Base-by-base conservation (phyloP, 2,329 filamentous ascomycete species). In the Cadophora sp. region DNA sequence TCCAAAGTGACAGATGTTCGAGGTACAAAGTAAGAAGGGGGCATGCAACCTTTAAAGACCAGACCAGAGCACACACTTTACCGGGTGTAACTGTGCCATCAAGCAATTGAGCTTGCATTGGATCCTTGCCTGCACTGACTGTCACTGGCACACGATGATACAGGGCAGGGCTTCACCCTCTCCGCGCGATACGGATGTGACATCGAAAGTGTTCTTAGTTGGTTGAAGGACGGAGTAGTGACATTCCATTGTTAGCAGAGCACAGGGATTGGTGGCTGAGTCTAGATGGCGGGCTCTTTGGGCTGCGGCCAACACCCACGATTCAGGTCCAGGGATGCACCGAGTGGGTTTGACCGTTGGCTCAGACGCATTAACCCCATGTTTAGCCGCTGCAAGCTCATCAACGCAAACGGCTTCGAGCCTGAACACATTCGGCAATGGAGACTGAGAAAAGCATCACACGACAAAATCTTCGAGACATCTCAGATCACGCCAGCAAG, bases 311-410 rank as follows among this genome's bases (percentile, higher is more conserved):
- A 40, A 43, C 31, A 50, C 31, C 55, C 31, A 34, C 29, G 29
- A 37, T 58, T 37, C 55, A 24, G 26, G 62, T 14, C 29, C 40
- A 46, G 19, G 27, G 29, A 4, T 27, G 55, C 40, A 34, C n/a
- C 43, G 50, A 50, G 27, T 43, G 48, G 56, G 37, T 58, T 61
- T 43, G 31, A 51, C 55, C 31, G 40, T 50, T 48, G 43, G 55
- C 12, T 59, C 31, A 66, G 48, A 50, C 58, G 64, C 40, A 61
- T 53, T 55, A 61, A 61, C 46, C 59, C 59, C 59, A 59, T 63
- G 43, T 63, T 63, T 59, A 67, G 40, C 65, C 65, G 60, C 53
- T 46, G 40, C 22, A 43, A n/a, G 4, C 19, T n/a, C 19, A 40
- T 34, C 27, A 6, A 22, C 58, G 65, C 27, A 66, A 43, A 29